These are phyloP conservation scores for Euphorbia tirucalli DNA, from an alignment of 345 rosid species.

Conservation along the genomic window DNA sequence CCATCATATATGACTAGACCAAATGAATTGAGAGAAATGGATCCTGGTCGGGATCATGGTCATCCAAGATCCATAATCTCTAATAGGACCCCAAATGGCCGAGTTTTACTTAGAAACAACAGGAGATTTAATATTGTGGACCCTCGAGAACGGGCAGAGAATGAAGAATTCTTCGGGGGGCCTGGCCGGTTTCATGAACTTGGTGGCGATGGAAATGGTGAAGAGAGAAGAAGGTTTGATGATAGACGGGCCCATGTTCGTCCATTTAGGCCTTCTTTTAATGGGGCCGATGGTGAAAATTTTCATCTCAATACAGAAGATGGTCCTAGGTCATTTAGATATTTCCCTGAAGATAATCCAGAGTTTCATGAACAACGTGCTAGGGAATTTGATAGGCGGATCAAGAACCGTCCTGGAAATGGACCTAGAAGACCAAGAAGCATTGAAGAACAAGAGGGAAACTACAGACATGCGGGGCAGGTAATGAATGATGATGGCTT, in stretches of 20 bases:
- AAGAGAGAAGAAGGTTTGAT: conserved; percentile 63
- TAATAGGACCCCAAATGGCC: conserved; percentile 63
- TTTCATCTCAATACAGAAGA: conserved; percentile 46
- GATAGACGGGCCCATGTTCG: conserved; percentile 63
- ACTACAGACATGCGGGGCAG: conserved; percentile 48
- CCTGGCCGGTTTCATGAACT: conserved; percentile 62
- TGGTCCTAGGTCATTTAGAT: conserved; percentile 54
- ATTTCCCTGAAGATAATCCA: conserved; percentile 41
- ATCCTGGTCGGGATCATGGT: conserved; percentile 49
- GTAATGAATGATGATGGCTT: conserved; percentile 49
- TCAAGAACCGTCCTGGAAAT: conserved; percentile 52
- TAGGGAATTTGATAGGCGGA: conserved; percentile 56
- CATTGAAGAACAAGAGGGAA: conserved; percentile 64
- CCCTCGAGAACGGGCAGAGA: conserved; percentile 57
- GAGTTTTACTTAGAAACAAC: conserved; percentile 48
- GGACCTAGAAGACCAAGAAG: conserved; percentile 49
- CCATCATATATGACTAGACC: conserved; percentile 57
- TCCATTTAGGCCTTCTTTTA: conserved; percentile 59
- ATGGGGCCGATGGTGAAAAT: conserved; percentile 41
- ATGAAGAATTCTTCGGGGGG: conserved; percentile 55
- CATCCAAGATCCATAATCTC: conserved; percentile 51
- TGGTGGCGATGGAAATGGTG: conserved; percentile 51
- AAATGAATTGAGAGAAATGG: conserved; percentile 60
- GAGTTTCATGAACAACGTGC: conserved; percentile 50
- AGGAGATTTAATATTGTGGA: conserved; percentile 53